Evolutionary conservation across 768 basidiomycete species (phyloP), one percentile per base, ranked within the genome.

Genomic region (Lanmaoa rubissima): DNA sequence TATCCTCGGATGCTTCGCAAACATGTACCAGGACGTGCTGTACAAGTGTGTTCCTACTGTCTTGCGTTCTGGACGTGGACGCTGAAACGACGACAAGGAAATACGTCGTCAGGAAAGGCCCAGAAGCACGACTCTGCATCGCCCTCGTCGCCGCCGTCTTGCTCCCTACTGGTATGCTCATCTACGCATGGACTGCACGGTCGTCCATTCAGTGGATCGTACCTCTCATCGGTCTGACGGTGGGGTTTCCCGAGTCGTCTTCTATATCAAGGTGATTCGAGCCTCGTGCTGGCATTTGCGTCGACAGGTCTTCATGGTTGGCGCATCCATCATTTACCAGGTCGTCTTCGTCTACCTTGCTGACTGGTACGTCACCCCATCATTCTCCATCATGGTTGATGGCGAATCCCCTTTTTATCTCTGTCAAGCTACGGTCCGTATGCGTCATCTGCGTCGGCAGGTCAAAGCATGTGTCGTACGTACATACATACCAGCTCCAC

Each of bases 131-230:
- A 13, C 72, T 89, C 24, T 85, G 80, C 57, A 69, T 74, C 21
- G 78, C 85, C 12, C 85, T 85, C 61, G 66, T 77, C 35, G 84
- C 82, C 0, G 80, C 77, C 0, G 42, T 86, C 41, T 62, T 83
- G 13, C 74, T 86, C 45, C 86, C 87, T 0, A 58, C 69, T 0
- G 81, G 80, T n/a, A 84, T 87, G 79, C 81, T 89, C 70, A 82
- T 90, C 31, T 92, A 85, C 61, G 87, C 85, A 0, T 90, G 87
- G 83, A 83, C 85, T 4, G 80, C 83, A 13, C 81, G 75, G 57
- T 54, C 78, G 0, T 62, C 60, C 14, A 75, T 89, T 3, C 79
- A 77, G 53, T 91, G 89, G 88, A 81, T 86, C 39, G 82, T 53
- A 13, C 71, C 69, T 21, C 48, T 70, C 11, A 51, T 59, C n/a